phyloP scores from a whole-genome alignment of 495 filamentous ascomycete species.

The Aspergillus nidulans region DNA sequence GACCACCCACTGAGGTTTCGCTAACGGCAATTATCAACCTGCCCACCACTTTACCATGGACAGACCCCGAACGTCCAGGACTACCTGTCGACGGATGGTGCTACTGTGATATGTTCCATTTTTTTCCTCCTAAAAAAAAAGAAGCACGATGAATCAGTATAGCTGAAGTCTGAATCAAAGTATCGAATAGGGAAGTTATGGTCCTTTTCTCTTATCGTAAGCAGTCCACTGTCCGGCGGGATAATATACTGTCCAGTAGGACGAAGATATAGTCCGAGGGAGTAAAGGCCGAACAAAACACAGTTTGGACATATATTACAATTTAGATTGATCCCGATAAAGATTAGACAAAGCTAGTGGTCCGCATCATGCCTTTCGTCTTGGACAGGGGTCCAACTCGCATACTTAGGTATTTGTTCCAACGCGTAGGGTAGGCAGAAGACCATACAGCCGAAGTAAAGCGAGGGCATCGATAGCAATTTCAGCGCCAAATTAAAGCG shows the following conservation, averaged over 20 bases:
- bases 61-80: neutral
- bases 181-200: neutral
- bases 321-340: neutral
- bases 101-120: slow-evolving; percentile 11
- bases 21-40: neutral
- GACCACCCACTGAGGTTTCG: neutral
- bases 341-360: neutral
- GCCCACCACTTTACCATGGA: neutral
- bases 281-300: neutral
- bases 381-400: neutral
- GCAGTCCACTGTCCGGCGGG: neutral
- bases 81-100: slow-evolving; percentile 1
- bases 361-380: neutral
- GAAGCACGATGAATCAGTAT: slow-evolving; percentile 11
- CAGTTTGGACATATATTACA: neutral
- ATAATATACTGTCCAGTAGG: neutral
- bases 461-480: too few relatives aligned
- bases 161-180: neutral
- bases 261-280: neutral
- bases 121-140: too few relatives aligned
- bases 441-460: neutral
- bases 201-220: neutral
- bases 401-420: neutral
- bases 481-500: neutral
- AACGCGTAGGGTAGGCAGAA: neutral